Evolutionary conservation across 768 basidiomycete genomes (phyloP).

Genomic region (Boletus patriciae): DNA sequence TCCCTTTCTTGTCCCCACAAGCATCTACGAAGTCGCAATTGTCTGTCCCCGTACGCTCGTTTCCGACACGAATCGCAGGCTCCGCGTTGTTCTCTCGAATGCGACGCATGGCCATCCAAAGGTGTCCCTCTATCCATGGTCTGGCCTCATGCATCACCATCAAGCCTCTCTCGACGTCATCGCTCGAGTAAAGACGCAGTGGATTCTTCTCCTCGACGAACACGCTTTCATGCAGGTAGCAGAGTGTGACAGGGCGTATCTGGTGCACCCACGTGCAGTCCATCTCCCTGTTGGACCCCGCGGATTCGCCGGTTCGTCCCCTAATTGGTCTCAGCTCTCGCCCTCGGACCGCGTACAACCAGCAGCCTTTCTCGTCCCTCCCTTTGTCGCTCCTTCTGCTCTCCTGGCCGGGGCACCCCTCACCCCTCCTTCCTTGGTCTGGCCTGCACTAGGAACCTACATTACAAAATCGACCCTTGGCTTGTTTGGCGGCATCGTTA

Average conservation of each 20-base stretch:
- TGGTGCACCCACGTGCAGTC: constrained; percentile 43
- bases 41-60: constrained; percentile 43
- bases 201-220: constrained; percentile 54
- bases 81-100: constrained; percentile 37
- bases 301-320: constrained; percentile 28
- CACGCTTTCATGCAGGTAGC: constrained; percentile 40
- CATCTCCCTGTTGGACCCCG: constrained; percentile 44
- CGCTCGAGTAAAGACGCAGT: constrained; percentile 44
- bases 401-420: constrained; percentile 25
- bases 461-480: constrained; percentile 34
- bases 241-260: constrained; percentile 33
- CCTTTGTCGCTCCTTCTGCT: constrained; percentile 48
- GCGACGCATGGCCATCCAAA: constrained; percentile 39
- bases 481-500: constrained; percentile 41
- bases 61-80: constrained; percentile 33
- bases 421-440: constrained; percentile 21
- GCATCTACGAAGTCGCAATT: constrained; percentile 45
- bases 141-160: constrained; percentile 18
- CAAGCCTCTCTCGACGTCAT: constrained; percentile 38
- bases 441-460: constrained; percentile 22
- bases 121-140: constrained; percentile 40
- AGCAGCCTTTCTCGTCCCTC: constrained; percentile 58
- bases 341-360: constrained; percentile 34
- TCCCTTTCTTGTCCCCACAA: constrained; percentile 39
- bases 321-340: constrained; percentile 34